A percentile compares a stretch with the other conserved stretches of the same genome.
These are phyloP conservation scores for Penicillium sp. DNA, from an alignment of 2,329 filamentous ascomycete genomes.

Conservation along the genomic window DNA sequence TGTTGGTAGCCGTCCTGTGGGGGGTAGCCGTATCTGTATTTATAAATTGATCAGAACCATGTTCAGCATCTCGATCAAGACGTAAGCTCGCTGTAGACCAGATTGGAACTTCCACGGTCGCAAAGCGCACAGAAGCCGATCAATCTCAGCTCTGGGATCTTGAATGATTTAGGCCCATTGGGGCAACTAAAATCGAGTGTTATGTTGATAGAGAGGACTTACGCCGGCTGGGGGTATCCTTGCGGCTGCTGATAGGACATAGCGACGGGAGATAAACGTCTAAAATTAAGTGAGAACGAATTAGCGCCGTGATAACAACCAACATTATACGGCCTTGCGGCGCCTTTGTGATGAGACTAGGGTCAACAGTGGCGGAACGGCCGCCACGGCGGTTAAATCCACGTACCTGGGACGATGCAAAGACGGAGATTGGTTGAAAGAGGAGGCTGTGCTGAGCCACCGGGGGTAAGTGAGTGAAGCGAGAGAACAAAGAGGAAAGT, in stretches of 20 bases:
- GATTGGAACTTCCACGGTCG: neutral
- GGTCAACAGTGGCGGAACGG: neutral
- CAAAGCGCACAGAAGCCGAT: neutral
- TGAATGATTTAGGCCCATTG: too few relatives aligned
- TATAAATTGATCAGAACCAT: neutral
- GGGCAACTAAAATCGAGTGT: too few relatives aligned
- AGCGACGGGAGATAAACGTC: neutral
- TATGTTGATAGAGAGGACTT: conserved; percentile 2
- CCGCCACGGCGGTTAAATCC: conserved; percentile 1
- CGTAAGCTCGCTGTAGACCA: neutral
- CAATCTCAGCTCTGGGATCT: too few relatives aligned
- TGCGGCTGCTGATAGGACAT: conserved; percentile 42
- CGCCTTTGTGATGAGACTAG: neutral
- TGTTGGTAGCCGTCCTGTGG: conserved; percentile 15
- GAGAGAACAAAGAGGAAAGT: neutral
- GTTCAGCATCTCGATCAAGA: neutral
- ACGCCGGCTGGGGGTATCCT: conserved; percentile 18
- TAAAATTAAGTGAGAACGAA: neutral
- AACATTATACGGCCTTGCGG: neutral
- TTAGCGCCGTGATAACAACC: conserved; percentile 9
- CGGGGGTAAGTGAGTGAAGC: conserved; percentile 1
- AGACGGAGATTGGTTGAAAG: conserved; percentile 1
- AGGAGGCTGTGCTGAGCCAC: conserved; percentile 2
- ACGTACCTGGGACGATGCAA: conserved; percentile 2
- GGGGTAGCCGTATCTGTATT: conserved; percentile 18